phyloP scores from a whole-genome alignment of 2,329 filamentous ascomycete species.

The Amauroascus verrucosus region DNA sequence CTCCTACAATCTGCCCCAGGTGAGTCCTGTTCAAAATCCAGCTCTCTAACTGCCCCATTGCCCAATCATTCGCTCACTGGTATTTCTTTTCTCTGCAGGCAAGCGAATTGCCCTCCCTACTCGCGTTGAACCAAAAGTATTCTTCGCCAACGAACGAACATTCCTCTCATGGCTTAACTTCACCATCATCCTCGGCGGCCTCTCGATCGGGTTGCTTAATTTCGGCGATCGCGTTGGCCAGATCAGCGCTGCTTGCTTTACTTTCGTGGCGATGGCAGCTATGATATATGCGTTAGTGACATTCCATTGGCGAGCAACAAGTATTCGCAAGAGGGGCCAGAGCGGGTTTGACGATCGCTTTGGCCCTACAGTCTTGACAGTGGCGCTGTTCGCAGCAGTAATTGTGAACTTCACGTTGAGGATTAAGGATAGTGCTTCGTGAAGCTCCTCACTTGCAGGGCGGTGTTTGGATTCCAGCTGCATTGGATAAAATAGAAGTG shows the following conservation, averaged over 20 bases:
- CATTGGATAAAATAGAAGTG: background rate
- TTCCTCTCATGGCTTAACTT: conserved; percentile 99
- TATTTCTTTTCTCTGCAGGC: conserved; percentile 52
- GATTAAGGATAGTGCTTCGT: conserved; percentile 23
- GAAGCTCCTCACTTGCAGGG: background rate
- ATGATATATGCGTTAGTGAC: conserved; percentile 93
- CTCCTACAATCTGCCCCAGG: conserved; percentile 89
- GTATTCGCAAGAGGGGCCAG: conserved; percentile 81
- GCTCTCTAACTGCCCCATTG: conserved; percentile 5
- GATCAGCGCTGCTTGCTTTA: conserved; percentile 89
- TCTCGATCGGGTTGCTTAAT: conserved; percentile 94
- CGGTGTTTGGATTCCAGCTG: background rate
- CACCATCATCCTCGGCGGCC: conserved; percentile 92
- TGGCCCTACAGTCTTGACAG: conserved; percentile 79
- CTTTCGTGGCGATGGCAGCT: conserved; percentile 81
- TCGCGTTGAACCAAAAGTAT: conserved; percentile 97
- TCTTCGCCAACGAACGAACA: conserved; percentile 99
- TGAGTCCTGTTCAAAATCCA: conserved; percentile 35
- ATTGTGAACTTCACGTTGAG: conserved; percentile 90
- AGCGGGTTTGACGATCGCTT: conserved; percentile 94
- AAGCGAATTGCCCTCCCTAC: conserved; percentile 97
- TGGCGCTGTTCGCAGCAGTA: conserved; percentile 79
- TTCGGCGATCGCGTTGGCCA: conserved; percentile 92
- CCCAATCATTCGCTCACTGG: background rate
- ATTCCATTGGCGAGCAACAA: conserved; percentile 94